Evolutionary conservation across 2,329 filamentous ascomycete species (phyloP), one percentile per base, ranked within the genome.

Genomic region (Anthostomella pinea): DNA sequence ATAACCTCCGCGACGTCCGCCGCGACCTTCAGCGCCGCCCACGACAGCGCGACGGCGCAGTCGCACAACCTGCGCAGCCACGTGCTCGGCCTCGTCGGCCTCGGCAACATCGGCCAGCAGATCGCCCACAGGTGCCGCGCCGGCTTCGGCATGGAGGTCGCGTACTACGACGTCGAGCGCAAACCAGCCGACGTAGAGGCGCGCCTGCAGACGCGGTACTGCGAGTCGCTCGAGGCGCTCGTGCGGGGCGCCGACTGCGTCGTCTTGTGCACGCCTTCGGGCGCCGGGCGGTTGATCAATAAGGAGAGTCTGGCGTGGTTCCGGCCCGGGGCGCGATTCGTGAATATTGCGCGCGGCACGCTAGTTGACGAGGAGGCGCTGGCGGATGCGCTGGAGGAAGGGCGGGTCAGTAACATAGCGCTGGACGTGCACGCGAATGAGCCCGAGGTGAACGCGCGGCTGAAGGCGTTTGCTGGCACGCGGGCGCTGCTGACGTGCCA

Each of bases 331-430:
- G 64, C 70, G 3, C 63, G 80, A 0, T 69, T 86, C 27, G 77
- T 86, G 21, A 86, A 85, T 51, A 72, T 85, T 19, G 80, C 81
- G 6, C 65, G 81, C 8, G 82, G 82, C 0, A 72, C 70, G 19
- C 65, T 86, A 3, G 73, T 86, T 3, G 79, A 85, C 43, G 81
- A 85, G 48, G 72, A 75, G 4, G 81, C 79, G 9, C 60, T 87
- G 6, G 72, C 73, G 0, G 67, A 70, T 15, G 80, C 81, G 4
- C 59, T 86, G 10, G 72, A 80, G 35, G 52, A 58, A 3, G 75
- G 73, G 0, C 52, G 57, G 0, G 43, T 86, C 1, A 59, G 63
- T 2, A 64, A 72, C 1, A 76, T 74, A 0, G 82, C 77, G 0
- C 60, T 86, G 25, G 82, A 85, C 51, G 82, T 86, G 10, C 77